Percentiles rank a stretch among this genome's conserved stretches.
These are phyloP conservation scores for Lunularia cruciata DNA, from an alignment of 225 moss, liverwort and hornwort genomes.

Conservation along the genomic window DNA sequence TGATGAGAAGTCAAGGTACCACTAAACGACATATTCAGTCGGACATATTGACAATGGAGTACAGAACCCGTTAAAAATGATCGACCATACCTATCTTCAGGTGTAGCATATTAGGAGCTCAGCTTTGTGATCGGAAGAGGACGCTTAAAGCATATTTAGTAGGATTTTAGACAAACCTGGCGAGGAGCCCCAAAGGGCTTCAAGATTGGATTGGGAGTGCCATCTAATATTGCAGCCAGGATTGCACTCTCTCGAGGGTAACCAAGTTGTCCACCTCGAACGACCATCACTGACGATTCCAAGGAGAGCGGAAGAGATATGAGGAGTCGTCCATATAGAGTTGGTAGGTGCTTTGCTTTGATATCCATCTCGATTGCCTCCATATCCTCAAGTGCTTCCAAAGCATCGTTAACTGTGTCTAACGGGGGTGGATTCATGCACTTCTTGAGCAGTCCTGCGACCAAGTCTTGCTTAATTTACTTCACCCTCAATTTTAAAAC, in stretches of 20 bases:
- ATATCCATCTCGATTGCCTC: constrained; percentile 29
- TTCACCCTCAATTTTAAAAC: too few species aligned
- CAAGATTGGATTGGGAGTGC: constrained; percentile 50
- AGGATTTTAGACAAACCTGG: constrained; percentile 38
- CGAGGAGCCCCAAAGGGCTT: constrained; percentile 47
- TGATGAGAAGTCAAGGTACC: neutral
- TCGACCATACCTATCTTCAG: too few species aligned
- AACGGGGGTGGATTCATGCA: constrained; percentile 56
- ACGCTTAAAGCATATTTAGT: neutral
- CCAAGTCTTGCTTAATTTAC: neutral
- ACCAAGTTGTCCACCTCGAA: constrained; percentile 53
- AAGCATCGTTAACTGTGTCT: constrained; percentile 54
- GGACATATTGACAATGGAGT: neutral
- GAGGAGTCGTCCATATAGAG: constrained; percentile 55
- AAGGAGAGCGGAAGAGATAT: constrained; percentile 63
- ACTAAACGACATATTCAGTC: neutral
- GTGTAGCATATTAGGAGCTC: too few species aligned
- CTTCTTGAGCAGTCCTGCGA: constrained; percentile 57
- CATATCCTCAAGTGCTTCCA: constrained; percentile 46
- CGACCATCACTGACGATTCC: constrained; percentile 53
- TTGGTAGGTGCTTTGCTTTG: constrained; percentile 50
- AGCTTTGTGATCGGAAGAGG: too few species aligned
- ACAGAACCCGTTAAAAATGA: neutral
- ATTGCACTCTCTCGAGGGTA: constrained; percentile 52
- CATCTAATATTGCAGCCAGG: constrained; percentile 54